These are phyloP conservation scores for Phytopythium sindhum DNA, from an alignment of 352 stramenopile genomes.

Conservation along the genomic window DNA sequence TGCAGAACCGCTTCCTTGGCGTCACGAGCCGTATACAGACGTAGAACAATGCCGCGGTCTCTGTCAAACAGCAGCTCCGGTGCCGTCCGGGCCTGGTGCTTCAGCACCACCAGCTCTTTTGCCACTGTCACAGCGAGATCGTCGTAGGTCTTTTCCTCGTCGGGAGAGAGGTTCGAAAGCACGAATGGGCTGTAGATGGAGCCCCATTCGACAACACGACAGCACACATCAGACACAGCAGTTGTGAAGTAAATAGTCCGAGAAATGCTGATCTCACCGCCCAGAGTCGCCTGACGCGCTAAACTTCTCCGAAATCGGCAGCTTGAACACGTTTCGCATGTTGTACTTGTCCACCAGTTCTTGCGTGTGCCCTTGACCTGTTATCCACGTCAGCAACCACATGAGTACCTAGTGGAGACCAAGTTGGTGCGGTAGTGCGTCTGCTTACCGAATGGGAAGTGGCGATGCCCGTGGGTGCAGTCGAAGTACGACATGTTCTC, in stretches of 20 bases:
- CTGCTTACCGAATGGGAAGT: constrained; percentile 80
- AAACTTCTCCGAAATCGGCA: constrained; percentile 77
- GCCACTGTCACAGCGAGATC: constrained; percentile 64
- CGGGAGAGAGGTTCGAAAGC: constrained; percentile 56
- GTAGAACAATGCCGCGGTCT: constrained; percentile 75
- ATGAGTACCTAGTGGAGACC: background rate
- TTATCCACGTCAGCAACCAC: background rate
- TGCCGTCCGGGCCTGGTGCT: constrained; percentile 60
- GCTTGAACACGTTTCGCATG: constrained; percentile 84
- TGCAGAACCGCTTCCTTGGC: constrained; percentile 77
- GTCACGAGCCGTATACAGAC: constrained; percentile 62
- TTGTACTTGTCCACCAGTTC: constrained; percentile 77
- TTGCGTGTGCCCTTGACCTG: constrained; percentile 69
- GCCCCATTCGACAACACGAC: background rate
- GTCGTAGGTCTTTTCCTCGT: constrained; percentile 71
- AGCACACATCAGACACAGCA: background rate
- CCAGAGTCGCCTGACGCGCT: constrained; percentile 72
- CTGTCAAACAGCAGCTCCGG: constrained; percentile 81
- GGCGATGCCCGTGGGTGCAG: constrained; percentile 79
- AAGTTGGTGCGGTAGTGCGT: background rate
- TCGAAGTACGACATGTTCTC: constrained; percentile 99
- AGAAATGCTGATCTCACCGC: constrained; percentile 25
- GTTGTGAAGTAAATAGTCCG: background rate
- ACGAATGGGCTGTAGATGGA: constrained; percentile 61
- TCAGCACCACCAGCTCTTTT: constrained; percentile 75